Base-by-base conservation (phyloP, 306 rosid species). In the Rosa persica region DNA sequence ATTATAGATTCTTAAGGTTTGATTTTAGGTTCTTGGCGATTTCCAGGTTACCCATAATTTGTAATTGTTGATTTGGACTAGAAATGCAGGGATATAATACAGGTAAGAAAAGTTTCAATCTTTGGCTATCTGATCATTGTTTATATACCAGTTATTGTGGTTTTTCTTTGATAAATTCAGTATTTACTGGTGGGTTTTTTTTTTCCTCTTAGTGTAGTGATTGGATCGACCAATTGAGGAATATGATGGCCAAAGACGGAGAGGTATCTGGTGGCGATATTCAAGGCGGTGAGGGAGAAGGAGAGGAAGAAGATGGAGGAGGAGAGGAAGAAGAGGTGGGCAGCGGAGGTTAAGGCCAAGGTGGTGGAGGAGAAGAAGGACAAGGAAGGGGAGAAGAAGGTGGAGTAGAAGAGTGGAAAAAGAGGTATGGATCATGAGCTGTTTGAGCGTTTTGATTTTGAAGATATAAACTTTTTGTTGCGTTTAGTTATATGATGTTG, bases 61-160 rank as follows among this genome's bases (percentile, higher is more conserved):
- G 47, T 5, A 12, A 52, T 67, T 81, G 43, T 70, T 73, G 51
- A 67, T 40, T 68, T 7, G 8, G 65, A 64, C 54, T 47, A 47
- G 77, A 89, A 75, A 92, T 92, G 97, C 86, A 85, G 79, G 93
- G 86, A 57, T 90, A 86, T 67, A 90, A 83, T 68, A 80, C 85
- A 89, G 49, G 97, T 92, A 75, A 88, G 90, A 43, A 27, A 38
- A 64, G 19, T 70, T 57, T 67, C n/a, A 49, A 57, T 73, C 72
- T 57, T 6, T 38, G 1, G 15, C 16, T 30, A 36, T 39, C 12
- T 7, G 27, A 12, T 46, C 22, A 12, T 60, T 79, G n/a, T 72
- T 77, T 43, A 5, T 43, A 12, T 9, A 12, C 3, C 2, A 36
- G 40, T 74, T 58, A 1, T 83, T 19, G 10, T n/a, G 20, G 27